Conservation (phyloP, 352 stramenopile genomes). For the Plasmopara muralis region DNA sequence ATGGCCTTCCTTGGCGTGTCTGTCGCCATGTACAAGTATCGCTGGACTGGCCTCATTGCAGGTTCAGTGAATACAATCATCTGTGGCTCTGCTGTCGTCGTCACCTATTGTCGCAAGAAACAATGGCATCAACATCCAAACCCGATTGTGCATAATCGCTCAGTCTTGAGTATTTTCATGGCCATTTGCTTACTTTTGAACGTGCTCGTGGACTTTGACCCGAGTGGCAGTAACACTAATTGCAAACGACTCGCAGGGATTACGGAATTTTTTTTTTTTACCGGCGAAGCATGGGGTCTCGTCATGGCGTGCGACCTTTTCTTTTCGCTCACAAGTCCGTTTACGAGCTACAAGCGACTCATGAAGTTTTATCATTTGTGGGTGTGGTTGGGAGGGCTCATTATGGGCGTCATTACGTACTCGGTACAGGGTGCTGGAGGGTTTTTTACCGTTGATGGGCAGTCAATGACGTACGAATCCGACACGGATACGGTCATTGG, state of each 20-base stretch:
- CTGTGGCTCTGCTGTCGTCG: constrained; percentile 74
- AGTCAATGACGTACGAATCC: constrained; percentile 70
- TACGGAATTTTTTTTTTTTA: constrained; percentile 89
- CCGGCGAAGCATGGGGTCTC: constrained; percentile 77
- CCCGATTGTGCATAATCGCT: constrained; percentile 82
- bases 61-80: constrained; percentile 85
- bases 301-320: constrained; percentile 87
- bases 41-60: constrained; percentile 82
- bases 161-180: constrained; percentile 81
- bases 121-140: constrained; percentile 87
- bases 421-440: constrained; percentile 56
- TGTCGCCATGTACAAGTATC: constrained; percentile 85
- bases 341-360: constrained; percentile 86
- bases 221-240: constrained; percentile 41
- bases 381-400: constrained; percentile 76
- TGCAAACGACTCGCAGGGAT: constrained; percentile 72
- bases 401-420: constrained; percentile 75
- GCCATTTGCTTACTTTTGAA: constrained; percentile 79
- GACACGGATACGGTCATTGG: constrained; percentile 63
- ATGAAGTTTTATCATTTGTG: constrained; percentile 87
- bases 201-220: constrained; percentile 72
- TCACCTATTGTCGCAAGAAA: constrained; percentile 85
- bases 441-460: constrained; percentile 82
- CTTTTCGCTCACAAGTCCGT: constrained; percentile 83
- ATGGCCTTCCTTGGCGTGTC: constrained; percentile 82